Base-by-base conservation (phyloP, 1,284 basidiomycete genomes). In the Leccinum holopus region DNA sequence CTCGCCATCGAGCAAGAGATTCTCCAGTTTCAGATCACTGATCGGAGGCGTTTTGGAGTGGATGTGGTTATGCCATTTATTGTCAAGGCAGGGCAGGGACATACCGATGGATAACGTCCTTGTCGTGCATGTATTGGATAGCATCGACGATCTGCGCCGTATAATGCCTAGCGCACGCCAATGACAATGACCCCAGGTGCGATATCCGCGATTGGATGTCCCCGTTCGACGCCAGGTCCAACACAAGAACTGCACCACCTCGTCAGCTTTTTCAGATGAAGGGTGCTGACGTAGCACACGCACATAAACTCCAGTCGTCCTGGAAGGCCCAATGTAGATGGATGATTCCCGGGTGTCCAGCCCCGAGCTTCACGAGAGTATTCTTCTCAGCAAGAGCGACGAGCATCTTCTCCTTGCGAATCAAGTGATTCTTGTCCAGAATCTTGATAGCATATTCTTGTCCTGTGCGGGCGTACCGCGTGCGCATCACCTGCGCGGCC, bases 1-100 rank as follows among this genome's bases (percentile, higher is more conserved):
- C 28, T 88, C 83, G 59, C 86, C 84, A 70, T 96, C 94, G 47
- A 98, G 82, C 14, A 99, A 80, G 51, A 98, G 84, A 76, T 97
- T 97, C 76, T 97, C 94, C 1, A 95, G 95, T 77, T 97, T 97
- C 49, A 97, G 81, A 76, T 96, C 94, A 41, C 86, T 87, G 61
- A 55, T 52, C 21, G 16, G 25, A 39, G 60, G 28, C 25, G 21
- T 18, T 44, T 33, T 35, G 47, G 35, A 44, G 49, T 41, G 54
- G 28, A 16, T 25, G 44, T 57, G 62, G 41, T 65, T 63, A 64
- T 63, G 65, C 60, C 56, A 65, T 51, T 35, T 1, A 14, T 47
- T 58, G 52, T 16, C 49, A 58, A 63, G 32, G 51, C 33, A 51
- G 8, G 16, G 52, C 14, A 49, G 37, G 11, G 21, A 71, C 79